Percentiles rank a stretch among this genome's conserved stretches.
phyloP scores from a whole-genome alignment of 2,329 filamentous ascomycete genomes.

The Proliferodiscus dingleyae region DNA sequence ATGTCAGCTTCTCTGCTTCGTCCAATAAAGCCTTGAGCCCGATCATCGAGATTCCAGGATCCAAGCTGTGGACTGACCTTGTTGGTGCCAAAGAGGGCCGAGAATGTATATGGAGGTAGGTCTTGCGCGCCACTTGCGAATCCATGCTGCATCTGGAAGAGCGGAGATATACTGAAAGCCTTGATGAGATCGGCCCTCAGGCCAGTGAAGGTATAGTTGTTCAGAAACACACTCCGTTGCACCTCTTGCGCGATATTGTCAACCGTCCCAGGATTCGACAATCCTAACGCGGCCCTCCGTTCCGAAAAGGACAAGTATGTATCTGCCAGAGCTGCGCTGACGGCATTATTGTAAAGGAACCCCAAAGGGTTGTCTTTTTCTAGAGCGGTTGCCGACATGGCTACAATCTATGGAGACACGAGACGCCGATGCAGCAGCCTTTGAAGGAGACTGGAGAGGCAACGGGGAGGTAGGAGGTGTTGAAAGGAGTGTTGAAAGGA shows the following conservation, averaged over 20 bases:
- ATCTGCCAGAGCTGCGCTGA: constrained; percentile 66
- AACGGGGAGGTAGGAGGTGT: neutral
- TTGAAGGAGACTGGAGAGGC: constrained; percentile 2
- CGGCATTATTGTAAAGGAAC: constrained; percentile 69
- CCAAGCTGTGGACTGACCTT: constrained; percentile 57
- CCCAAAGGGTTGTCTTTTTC: constrained; percentile 49
- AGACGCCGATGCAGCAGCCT: constrained; percentile 1
- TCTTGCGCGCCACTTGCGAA: constrained; percentile 89
- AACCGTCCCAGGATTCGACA: constrained; percentile 88
- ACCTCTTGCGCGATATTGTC: constrained; percentile 89
- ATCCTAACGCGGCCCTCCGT: constrained; percentile 78
- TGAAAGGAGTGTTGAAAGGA: constrained; percentile 4
- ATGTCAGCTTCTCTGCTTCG: constrained; percentile 17
- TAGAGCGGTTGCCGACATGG: constrained; percentile 28
- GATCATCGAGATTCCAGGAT: neutral
- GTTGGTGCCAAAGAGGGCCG: constrained; percentile 86
- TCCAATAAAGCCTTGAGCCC: neutral
- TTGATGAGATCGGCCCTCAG: constrained; percentile 95
- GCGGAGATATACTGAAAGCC: constrained; percentile 84
- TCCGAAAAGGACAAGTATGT: constrained; percentile 78
- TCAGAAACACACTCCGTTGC: constrained; percentile 91
- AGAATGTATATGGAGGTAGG: constrained; percentile 91
- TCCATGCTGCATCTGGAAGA: constrained; percentile 97
- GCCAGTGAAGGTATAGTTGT: constrained; percentile 94
- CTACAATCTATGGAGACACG: constrained; percentile 6